Evolutionary conservation across 345 rosid genomes (phyloP), one percentile per base, ranked within the genome.

Genomic region (Linum usitatissimum): DNA sequence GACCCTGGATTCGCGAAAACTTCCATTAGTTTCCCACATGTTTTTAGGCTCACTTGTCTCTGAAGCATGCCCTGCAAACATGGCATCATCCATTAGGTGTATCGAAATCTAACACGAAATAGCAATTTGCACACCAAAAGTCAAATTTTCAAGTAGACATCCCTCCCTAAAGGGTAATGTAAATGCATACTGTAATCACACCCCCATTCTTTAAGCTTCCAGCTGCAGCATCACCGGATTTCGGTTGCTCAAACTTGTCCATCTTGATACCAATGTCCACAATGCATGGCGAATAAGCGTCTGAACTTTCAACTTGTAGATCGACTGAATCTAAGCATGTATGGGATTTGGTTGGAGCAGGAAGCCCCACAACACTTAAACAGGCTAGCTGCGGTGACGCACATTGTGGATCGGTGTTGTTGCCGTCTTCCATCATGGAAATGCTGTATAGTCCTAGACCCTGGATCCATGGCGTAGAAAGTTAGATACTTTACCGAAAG

Each of bases 21-120:
- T 60, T 68, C 75, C 69, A 76, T 57, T 48, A 68, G 63, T 34
- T 53, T 69, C 69, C 71, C 71, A 72, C 96, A 91, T 18, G 81
- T 76, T 60, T 69, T 84, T 57, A 84, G 70, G 84, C 96, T 92
- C 55, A 80, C 82, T 74, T 89, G 98, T 72, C 96, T 84, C 79
- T 83, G 88, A 73, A 92, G 69, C 58, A 82, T 75, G 74, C 82
- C 88, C 66, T 84, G 90, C 82, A 76, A 55, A 80, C 81, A 86
- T 83, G 9, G 1, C 2, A 23, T 23, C 28, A 23, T 23, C 28
- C 28, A 23, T 23, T 23, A 23, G 28, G 28, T 23, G 28, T 23
- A n/a, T n/a, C n/a, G n/a, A n/a, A n/a, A n/a, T n/a, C n/a, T n/a
- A n/a, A n/a, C n/a, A n/a, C n/a, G n/a, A n/a, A n/a, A 21, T 20